phyloP scores from a whole-genome alignment of 805 yeast species.

The Ogataea corticis region DNA sequence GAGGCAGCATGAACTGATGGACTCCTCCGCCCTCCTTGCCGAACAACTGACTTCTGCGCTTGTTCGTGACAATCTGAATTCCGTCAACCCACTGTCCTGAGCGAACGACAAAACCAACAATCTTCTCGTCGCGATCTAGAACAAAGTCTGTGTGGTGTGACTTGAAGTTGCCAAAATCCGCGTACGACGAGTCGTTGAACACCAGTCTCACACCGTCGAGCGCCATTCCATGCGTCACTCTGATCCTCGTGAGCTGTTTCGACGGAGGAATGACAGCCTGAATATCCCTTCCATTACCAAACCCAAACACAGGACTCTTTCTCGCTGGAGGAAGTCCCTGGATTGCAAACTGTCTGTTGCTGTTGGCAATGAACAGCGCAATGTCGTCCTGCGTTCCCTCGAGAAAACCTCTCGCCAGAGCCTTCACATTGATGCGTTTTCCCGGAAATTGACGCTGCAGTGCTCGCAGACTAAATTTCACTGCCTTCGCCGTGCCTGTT shows the following conservation, averaged over 20 bases:
- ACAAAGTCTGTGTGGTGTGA: conserved; percentile 53
- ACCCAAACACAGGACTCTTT: conserved; percentile 28
- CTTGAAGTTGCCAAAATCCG: conserved; percentile 54
- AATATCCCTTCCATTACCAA: conserved; percentile 17
- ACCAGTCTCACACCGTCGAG: conserved; percentile 76
- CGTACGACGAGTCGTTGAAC: conserved; percentile 28
- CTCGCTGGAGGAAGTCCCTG: conserved; percentile 18
- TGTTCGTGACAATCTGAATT: conserved; percentile 67
- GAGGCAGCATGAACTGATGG: conserved; percentile 63
- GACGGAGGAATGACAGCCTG: conserved; percentile 19
- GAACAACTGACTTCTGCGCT: conserved; percentile 53
- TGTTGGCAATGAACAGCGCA: conserved; percentile 31
- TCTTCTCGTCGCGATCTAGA: conserved; percentile 56
- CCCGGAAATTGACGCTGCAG: conserved; percentile 40
- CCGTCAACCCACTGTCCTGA: conserved; percentile 92
- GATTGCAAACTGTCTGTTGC: conserved; percentile 16
- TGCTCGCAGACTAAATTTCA: conserved; percentile 50
- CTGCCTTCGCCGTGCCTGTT: conserved; percentile 44
- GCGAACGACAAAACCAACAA: conserved; percentile 62
- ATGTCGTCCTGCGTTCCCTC: conserved; percentile 54
- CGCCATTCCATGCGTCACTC: conserved; percentile 74
- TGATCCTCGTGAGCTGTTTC: conserved; percentile 44
- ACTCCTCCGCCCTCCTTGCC: conserved; percentile 72
- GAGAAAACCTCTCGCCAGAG: conserved; percentile 63
- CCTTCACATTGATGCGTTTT: conserved; percentile 44